Evolutionary conservation across 1,284 basidiomycete species (phyloP), one percentile per base, ranked within the genome.

Genomic region (Ustilago curta): DNA sequence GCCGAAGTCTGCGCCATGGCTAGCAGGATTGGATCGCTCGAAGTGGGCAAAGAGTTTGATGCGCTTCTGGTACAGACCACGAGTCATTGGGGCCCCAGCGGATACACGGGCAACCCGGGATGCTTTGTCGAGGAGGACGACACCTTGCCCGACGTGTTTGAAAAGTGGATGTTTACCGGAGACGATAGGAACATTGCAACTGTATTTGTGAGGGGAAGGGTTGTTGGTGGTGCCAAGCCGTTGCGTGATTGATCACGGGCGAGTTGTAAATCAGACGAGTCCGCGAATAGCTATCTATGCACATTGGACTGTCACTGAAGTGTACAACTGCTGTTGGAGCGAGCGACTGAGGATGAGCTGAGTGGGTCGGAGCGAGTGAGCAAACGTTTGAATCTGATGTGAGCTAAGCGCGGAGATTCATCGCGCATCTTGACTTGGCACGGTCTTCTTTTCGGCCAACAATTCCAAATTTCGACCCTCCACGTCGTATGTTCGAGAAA

Each of bases 1-100:
- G 96, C 96, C 0, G 88, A 90, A 35, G 90, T 98, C 0, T 95
- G 93, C 81, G 88, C 88, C 54, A 85, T 97, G 31, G 88, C 90
- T 40, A 84, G 89, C 48, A 88, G 87, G 40, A 88, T 93, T n/a
- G 96, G 95, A 9, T 91, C 90, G 27, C 92, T 99, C 63, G 87
- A 87, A 25, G 87, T 88, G 0, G 94, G 94, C 2, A 95, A 94
- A 86, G 91, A 91, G 71, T 98, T 98, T 82, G 95, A 99, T 84
- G 95, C 95, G 1, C 86, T 98, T 12, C 78, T 94, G 6, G 90
- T 89, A 90, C 59, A 90, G 86, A 86, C 87, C 88, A 73, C 86
- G 85, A 56, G 84, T 85, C 47, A 88, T 87, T 49, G 84, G 88
- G 68, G 66, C 0, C 64, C 72, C 0, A 32, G 47, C 7, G 70